phyloP scores from a whole-genome alignment of 768 basidiomycete species.

The Pleurotus tuoliensis region DNA sequence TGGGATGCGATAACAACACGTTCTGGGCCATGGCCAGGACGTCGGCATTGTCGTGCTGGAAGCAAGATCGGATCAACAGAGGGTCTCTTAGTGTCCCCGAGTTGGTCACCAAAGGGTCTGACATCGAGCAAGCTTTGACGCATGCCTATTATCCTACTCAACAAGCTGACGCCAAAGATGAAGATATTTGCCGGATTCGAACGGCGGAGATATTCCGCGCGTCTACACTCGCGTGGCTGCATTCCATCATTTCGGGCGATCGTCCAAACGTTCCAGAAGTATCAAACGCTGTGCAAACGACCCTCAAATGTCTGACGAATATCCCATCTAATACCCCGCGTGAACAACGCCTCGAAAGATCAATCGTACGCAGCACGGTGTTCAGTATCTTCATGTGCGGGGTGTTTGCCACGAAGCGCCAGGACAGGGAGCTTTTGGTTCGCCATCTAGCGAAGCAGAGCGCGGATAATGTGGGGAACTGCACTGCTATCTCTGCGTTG shows the following conservation, averaged over 20 bases:
- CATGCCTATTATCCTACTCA: constrained; percentile 17
- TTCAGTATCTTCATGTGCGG: constrained; percentile 76
- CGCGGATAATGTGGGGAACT: constrained; percentile 60
- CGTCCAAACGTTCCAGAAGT: constrained; percentile 66
- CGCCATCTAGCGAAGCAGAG: constrained; percentile 47
- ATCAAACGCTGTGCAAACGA: constrained; percentile 45
- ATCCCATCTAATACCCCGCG: constrained; percentile 25
- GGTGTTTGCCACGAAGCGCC: constrained; percentile 52
- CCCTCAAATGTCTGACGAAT: constrained; percentile 41
- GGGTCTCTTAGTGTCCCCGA: constrained; percentile 56
- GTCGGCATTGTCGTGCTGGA: constrained; percentile 64
- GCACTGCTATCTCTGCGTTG: constrained; percentile 46
- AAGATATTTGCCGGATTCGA: constrained; percentile 35
- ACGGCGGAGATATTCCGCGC: constrained; percentile 68
- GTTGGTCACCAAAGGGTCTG: constrained; percentile 49
- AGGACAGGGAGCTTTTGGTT: constrained; percentile 39
- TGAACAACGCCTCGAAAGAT: constrained; percentile 33
- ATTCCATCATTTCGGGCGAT: constrained; percentile 73
- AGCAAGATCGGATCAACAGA: constrained; percentile 32
- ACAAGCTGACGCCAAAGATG: constrained; percentile 13
- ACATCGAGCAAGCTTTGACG: constrained; percentile 42
- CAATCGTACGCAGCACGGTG: constrained; percentile 73
- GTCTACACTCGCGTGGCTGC: constrained; percentile 70
- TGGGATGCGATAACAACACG: constrained; percentile 82
- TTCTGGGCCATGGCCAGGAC: constrained; percentile 80